phyloP scores from a whole-genome alignment of 306 rosid genomes.

The Fragaria nilgerrensis region DNA sequence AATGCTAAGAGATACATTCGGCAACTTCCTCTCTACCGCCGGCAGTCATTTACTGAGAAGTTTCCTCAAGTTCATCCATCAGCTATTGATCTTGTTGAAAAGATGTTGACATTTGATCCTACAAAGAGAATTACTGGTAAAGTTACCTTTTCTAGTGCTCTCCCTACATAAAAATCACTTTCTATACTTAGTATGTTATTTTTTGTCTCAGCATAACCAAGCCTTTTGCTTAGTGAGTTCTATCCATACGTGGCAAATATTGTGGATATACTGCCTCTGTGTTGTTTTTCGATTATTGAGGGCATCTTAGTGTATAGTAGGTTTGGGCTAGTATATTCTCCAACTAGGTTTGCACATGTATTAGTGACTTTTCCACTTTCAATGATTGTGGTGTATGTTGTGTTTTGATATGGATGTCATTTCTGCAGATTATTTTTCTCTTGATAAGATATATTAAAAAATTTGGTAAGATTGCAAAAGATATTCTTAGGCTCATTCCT shows the following conservation, averaged over 20 bases:
- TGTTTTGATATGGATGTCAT: neutral
- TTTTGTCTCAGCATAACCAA: conserved; percentile 15
- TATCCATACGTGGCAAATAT: neutral
- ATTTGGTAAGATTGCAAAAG: neutral
- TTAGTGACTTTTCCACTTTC: neutral
- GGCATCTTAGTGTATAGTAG: neutral
- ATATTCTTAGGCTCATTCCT: neutral
- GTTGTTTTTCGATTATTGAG: neutral
- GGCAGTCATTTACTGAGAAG: conserved; percentile 87
- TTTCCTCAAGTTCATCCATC: conserved; percentile 89
- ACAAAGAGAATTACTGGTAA: conserved; percentile 85
- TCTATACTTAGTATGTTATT: neutral
- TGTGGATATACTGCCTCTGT: neutral
- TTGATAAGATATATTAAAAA: neutral
- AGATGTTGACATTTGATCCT: conserved; percentile 95
- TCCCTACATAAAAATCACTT: neutral
- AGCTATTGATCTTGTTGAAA: conserved; percentile 96
- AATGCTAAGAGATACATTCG: conserved; percentile 94
- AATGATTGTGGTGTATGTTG: neutral
- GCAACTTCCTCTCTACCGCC: conserved; percentile 65
- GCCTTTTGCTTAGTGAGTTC: neutral
- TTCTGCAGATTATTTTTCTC: neutral
- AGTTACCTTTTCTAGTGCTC: conserved; percentile 27
- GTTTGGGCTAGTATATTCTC: neutral
- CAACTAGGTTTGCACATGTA: neutral